Evolutionary conservation across 805 yeast genomes (phyloP).

Genomic region (Candida hungchunana): DNA sequence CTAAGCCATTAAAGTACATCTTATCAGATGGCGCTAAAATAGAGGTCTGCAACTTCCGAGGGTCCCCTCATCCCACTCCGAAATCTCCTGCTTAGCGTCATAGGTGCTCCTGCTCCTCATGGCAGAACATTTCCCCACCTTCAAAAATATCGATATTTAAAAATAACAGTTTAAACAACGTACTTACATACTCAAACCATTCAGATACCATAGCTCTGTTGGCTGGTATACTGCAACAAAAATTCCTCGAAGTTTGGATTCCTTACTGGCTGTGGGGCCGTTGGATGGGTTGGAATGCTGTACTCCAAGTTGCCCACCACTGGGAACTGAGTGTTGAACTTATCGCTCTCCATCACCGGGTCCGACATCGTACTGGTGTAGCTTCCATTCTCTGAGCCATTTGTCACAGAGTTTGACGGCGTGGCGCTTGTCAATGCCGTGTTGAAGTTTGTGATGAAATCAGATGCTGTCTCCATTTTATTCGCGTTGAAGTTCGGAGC

Average conservation of each 20-base stretch:
- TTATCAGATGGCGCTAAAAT: no score
- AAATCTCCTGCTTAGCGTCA: no score
- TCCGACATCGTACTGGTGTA: background rate
- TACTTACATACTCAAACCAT: background rate
- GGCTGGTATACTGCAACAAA: slow-evolving; percentile 6
- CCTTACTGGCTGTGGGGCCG: background rate
- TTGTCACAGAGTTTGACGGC: background rate
- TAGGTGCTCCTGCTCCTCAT: no score
- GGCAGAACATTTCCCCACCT: no score
- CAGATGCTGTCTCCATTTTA: no score
- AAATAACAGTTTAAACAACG: background rate
- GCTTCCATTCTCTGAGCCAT: slow-evolving; percentile 5
- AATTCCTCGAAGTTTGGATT: slow-evolving; percentile 8
- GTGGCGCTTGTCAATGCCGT: no score
- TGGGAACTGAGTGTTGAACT: background rate
- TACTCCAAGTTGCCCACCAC: background rate
- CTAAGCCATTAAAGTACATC: no score
- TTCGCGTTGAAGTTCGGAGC: background rate
- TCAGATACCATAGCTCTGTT: background rate
- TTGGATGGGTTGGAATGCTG: no score
- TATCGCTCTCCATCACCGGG: background rate
- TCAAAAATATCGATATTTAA: no score
- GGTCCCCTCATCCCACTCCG: no score
- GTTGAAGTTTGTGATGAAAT: background rate
- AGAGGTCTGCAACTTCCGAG: no score